Conservation (phyloP, 1,284 basidiomycete genomes). For the Kwoniella shivajii region DNA sequence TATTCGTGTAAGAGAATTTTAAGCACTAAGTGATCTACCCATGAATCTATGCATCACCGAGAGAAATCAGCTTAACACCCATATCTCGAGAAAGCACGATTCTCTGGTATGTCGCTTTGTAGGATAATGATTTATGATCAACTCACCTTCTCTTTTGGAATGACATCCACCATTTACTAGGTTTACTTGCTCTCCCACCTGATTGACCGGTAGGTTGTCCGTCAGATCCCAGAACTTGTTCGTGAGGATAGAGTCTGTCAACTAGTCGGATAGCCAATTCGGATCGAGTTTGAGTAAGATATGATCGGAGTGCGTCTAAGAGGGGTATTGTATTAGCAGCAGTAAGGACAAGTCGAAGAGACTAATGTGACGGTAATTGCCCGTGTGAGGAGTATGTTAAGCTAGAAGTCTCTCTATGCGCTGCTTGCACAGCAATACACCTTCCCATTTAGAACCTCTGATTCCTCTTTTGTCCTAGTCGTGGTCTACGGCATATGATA, state of each 20-base stretch:
- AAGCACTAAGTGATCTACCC: constrained; percentile 31
- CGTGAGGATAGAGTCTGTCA: constrained; percentile 73
- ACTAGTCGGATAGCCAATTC: constrained; percentile 85
- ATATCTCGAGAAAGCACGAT: background rate
- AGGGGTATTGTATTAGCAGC: constrained; percentile 3
- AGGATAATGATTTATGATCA: background rate
- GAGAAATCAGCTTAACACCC: background rate
- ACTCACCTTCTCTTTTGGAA: constrained; percentile 82
- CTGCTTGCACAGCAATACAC: too few relatives aligned
- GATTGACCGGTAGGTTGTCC: constrained; percentile 61
- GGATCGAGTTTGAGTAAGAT: constrained; percentile 88
- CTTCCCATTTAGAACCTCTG: background rate
- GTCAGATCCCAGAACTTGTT: constrained; percentile 48
- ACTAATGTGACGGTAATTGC: too few relatives aligned
- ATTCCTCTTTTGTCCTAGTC: background rate
- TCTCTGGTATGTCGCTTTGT: background rate
- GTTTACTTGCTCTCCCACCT: constrained; percentile 59
- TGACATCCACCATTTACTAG: constrained; percentile 99
- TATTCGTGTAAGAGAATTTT: background rate
- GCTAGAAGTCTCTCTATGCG: too few relatives aligned
- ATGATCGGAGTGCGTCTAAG: constrained; percentile 68
- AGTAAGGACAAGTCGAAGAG: constrained; percentile 1
- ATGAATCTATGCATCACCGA: constrained; percentile 27
- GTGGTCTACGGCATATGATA: background rate
- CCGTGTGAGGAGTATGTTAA: too few relatives aligned